Evolutionary conservation across 768 basidiomycete genomes (phyloP), one percentile per base, ranked within the genome.

Genomic region (Naganishia antarctica): DNA sequence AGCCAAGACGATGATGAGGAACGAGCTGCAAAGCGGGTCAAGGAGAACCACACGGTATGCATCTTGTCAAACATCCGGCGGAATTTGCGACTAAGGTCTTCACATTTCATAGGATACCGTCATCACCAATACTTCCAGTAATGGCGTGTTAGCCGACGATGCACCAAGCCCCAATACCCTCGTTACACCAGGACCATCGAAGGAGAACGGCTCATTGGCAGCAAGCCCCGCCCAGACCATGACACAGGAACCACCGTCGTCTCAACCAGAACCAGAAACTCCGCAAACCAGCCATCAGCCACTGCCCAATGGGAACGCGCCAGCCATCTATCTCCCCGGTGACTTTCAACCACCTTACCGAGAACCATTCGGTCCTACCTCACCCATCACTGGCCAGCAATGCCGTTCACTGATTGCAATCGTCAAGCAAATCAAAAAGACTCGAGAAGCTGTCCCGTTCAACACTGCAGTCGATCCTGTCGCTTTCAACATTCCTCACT

Each of bases 381-480:
- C 74, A 18, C 78, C 78, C 1, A 75, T 93, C 68, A 87, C 84
- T 63, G 68, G 78, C 18, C 80, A 82, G 9, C 96, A 98, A 75
- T 85, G 84, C 76, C 87, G 89, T 44, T 91, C 90, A 75, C 86
- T 87, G 68, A 78, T 83, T 60, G 87, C 86, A 4, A 86, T 88
- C 3, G 75, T 98, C 44, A 87, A 90, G 58, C 82, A 84, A 31
- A 77, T 98, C 72, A 94, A 90, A 82, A 92, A 90, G 80, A 75
- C 85, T 74, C 90, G 90, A 75, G 90, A 94, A 60, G 85, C 90
- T 0, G 73, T 75, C 1, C 86, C 91, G 0, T 99, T 99, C 80
- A 78, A 87, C 59, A 82, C 81, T 53, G 92, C 96, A 21, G 96
- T 99, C 63, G 96, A 99, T 76, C 83, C 86, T 23, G 83, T 92